These are phyloP conservation scores for Globisporangium cystogenes DNA, from an alignment of 352 stramenopile species.

Conservation along the genomic window DNA sequence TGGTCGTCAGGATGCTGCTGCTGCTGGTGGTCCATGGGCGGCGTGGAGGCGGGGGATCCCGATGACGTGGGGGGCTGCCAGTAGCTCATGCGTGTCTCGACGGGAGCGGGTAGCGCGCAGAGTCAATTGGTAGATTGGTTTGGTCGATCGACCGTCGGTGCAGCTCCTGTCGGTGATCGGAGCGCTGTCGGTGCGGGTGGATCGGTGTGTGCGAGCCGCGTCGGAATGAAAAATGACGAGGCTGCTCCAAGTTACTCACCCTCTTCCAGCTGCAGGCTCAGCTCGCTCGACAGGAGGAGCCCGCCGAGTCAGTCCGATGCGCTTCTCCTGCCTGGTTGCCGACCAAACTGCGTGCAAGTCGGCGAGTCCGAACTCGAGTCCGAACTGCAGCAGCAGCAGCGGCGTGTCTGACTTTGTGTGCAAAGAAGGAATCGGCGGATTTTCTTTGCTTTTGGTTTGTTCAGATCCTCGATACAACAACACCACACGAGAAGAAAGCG, in stretches of 20 bases:
- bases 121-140: too few relatives aligned
- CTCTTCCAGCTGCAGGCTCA: too few relatives aligned
- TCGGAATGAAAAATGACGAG: slow-evolving; percentile 10
- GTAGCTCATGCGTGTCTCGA: slow-evolving; percentile 2
- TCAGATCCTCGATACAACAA: too few relatives aligned
- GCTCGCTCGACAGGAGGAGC: background rate
- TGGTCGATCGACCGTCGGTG: background rate
- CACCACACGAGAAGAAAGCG: background rate
- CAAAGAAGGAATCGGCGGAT: slow-evolving; percentile 1
- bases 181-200: background rate
- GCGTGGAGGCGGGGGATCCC: background rate
- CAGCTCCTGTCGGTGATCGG: background rate
- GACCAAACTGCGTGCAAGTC: background rate
- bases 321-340: too few relatives aligned
- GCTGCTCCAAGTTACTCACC: slow-evolving; percentile 4
- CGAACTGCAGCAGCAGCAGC: too few relatives aligned
- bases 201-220: slow-evolving; percentile 1
- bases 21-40: background rate
- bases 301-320: too few relatives aligned
- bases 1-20: background rate
- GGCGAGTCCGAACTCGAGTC: background rate
- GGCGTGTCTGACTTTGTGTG: slow-evolving; percentile 1
- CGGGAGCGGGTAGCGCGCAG: background rate
- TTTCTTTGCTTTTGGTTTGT: background rate
- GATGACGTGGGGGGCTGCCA: slow-evolving; percentile 3